Evolutionary conservation across 345 rosid genomes (phyloP), one percentile per base, ranked within the genome.

Genomic region (Pistacia integerrima): DNA sequence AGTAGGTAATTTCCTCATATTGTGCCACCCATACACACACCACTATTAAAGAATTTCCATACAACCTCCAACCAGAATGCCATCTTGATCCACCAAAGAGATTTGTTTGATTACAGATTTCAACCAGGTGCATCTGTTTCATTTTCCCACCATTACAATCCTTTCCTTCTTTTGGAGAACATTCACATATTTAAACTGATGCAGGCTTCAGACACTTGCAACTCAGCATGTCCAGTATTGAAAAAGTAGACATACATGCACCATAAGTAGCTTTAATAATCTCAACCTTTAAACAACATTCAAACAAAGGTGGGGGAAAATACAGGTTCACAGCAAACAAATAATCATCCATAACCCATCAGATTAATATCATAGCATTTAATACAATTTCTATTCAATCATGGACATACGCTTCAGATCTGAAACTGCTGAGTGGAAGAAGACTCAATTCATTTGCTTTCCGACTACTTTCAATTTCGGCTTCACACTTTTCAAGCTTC

Each of bases 401-500:
- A 75, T 67, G 13, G 17, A 65, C 83, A 46, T 79, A 91, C 99
- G 80, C 84, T 85, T 88, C 85, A n/a, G 64, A 61, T 64, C 88
- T 77, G 76, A 90, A 85, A 81, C 87, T 88, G 75, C 91, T 78
- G 58, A 92, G 73, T n/a, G 97, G 97, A 69, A 96, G 84, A 78
- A 92, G 89, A 75, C 71, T 78, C 75, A 85, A 79, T 84, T 96
- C 97, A 77, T 86, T 86, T 30, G 90, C 82, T 83, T 92, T 93
- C 88, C 93, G 82, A 75, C 78, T 73, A 77, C 80, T 85, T 83
- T 96, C 97, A 60, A 90, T 74, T 82, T 96, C 97, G 74, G 91
- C 90, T 86, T 96, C 96, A 80, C 87, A 92, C 79, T 81, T 91
- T 80, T 84, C 89, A 74, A 91, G 88, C 79, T 91, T 91, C 44